Evolutionary conservation across 768 basidiomycete genomes (phyloP).

Genomic region (Serendipita sp.): DNA sequence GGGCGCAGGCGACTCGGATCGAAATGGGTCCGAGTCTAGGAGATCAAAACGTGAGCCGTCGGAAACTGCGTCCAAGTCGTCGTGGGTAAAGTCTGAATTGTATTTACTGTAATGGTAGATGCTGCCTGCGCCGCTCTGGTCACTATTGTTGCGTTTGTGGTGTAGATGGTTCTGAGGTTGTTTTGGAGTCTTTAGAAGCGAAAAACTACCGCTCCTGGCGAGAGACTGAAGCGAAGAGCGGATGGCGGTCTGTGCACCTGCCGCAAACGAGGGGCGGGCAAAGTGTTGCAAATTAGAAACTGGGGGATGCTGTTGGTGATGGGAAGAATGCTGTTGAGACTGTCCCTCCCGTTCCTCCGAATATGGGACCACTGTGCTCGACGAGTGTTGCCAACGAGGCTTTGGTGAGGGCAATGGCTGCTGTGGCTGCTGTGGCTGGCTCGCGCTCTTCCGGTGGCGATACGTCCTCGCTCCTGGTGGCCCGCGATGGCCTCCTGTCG

Average conservation of each 20-base stretch:
- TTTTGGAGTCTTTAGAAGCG: background rate
- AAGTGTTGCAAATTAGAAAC: no score
- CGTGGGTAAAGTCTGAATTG: background rate
- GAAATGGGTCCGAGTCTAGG: background rate
- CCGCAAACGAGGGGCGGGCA: no score
- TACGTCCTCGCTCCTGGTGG: no score
- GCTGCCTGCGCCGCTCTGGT: background rate
- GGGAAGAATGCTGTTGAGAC: no score
- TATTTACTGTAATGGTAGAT: no score
- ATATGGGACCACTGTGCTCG: background rate
- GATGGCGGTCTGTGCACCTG: background rate
- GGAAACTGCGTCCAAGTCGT: background rate
- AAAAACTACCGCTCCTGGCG: background rate
- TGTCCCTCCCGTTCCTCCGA: no score
- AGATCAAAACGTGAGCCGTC: constrained; percentile 4
- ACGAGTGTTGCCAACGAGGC: background rate
- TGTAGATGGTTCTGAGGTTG: background rate
- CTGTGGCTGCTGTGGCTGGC: no score
- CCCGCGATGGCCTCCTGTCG: no score
- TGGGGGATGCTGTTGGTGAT: no score
- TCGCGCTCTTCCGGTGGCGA: no score
- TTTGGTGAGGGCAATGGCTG: background rate
- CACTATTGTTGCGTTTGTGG: background rate
- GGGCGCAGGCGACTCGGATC: constrained; percentile 1
- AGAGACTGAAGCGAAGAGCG: background rate